These are phyloP conservation scores for Phanerodontia chrysosporium DNA, from an alignment of 768 basidiomycete species.

Conservation along the genomic window DNA sequence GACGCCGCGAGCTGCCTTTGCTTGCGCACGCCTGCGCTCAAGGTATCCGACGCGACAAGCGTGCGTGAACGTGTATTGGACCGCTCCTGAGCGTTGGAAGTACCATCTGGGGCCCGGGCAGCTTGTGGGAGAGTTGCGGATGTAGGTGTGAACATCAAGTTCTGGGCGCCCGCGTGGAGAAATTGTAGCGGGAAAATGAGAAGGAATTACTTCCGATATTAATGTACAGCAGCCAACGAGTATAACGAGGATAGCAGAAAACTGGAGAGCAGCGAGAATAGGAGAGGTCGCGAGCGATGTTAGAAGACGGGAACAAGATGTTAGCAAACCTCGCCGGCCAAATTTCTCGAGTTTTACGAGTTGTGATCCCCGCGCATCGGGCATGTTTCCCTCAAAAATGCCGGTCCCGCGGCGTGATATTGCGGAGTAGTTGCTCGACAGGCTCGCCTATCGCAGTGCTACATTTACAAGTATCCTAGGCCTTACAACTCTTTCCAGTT, in stretches of 20 bases:
- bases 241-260: not conserved
- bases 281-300: not conserved
- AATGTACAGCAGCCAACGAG: not conserved
- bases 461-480: no score
- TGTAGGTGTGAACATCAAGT: not conserved
- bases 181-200: not conserved
- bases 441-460: no score
- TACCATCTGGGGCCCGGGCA: not conserved
- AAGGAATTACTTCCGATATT: not conserved
- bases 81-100: not conserved
- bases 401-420: no score
- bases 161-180: not conserved
- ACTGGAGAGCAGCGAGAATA: not conserved
- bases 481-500: conserved; percentile 18
- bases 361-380: not conserved
- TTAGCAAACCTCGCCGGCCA: not conserved
- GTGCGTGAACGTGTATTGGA: not conserved
- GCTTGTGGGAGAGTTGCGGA: not conserved
- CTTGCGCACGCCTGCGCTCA: not conserved
- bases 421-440: no score
- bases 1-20: not conserved
- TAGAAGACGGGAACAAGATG: not conserved
- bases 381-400: not conserved
- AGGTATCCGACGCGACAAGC: not conserved
- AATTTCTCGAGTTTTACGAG: not conserved